Evolutionary conservation across 768 basidiomycete genomes (phyloP), one percentile per base, ranked within the genome.

Genomic region (Stropharia rugosoannulata): DNA sequence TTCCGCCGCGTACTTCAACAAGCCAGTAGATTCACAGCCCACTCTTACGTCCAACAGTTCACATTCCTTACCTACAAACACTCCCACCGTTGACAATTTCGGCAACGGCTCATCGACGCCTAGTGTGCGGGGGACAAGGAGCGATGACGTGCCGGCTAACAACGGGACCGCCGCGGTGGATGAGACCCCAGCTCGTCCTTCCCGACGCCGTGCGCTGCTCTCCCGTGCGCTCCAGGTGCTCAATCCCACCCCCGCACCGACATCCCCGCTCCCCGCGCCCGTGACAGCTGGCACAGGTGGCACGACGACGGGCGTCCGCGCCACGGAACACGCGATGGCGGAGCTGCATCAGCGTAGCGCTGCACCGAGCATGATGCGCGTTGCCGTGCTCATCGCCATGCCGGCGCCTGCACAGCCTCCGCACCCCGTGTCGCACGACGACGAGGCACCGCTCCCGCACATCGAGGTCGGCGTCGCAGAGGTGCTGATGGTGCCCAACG

Each of bases 361-460:
- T n/a, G 39, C 50, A 11, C 63, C 63, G 10, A 41, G 57, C 18
- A 48, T 59, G 35, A 55, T 72, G 41, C 64, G 64, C 27, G 68
- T 72, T 2, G 70, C 72, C 0, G 69, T 72, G 29, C 60, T 72
- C 19, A 70, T 73, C 22, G 72, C 70, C 3, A 73, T 73, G 72
- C 72, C 70, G 2, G 62, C 63, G 36, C 64, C 55, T 12, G 54
- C 42, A 42, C 15, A 48, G 36, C 4, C 39, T 16, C 38, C 41
- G 47, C 35, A 52, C 49, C 25, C 42, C 35, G 27, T 22, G 13
- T 48, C 11, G 12, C 39, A 36, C 1, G 58, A 57, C 36, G 60
- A 63, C 9, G 62, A 62, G 27, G 58, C 58, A 15, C 65, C 66
- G 29, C 57, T 73, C 10, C 72, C 72, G 7, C 64, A 68, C 35